Conservation (phyloP, 208 protist species). For the Crithidia acanthocephali region DNA sequence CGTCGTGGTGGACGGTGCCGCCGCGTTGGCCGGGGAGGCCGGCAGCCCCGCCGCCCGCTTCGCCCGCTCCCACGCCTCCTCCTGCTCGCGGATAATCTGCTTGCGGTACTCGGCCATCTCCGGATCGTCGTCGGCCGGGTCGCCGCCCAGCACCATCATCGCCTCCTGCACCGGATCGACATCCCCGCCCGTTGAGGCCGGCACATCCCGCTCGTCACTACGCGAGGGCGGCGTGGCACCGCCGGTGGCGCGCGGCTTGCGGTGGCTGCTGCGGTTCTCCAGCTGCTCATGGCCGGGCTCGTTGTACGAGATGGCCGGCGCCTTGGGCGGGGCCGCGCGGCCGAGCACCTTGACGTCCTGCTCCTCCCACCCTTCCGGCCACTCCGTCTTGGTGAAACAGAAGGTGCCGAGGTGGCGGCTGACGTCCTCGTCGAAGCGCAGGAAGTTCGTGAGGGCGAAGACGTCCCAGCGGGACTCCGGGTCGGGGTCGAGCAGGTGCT, state of each 20-base stretch:
- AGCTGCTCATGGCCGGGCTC: conserved; percentile 45
- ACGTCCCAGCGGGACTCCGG: conserved; percentile 82
- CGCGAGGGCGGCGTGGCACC: not conserved
- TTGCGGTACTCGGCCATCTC: conserved; percentile 56
- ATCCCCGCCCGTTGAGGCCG: conserved; percentile 2
- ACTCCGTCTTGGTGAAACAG: conserved; percentile 84
- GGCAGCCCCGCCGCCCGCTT: conserved; percentile 34
- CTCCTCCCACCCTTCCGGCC: conserved; percentile 89
- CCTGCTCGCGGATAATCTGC: conserved; percentile 74
- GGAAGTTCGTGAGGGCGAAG: conserved; percentile 87
- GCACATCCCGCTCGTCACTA: conserved; percentile 1
- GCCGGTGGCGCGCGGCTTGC: conserved; percentile 4
- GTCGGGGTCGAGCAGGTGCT: conserved; percentile 85
- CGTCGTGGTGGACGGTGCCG: conserved; percentile 2
- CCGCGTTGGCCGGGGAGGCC: not conserved
- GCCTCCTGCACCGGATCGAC: conserved; percentile 53
- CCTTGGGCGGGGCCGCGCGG: conserved; percentile 60
- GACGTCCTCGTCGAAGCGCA: conserved; percentile 86
- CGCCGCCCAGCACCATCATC: conserved; percentile 63
- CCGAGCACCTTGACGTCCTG: conserved; percentile 86
- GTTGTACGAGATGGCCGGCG: conserved; percentile 57
- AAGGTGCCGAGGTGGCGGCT: conserved; percentile 84
- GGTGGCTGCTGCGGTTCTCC: conserved; percentile 10
- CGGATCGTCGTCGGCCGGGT: conserved; percentile 51
- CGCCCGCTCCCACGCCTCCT: conserved; percentile 62